Evolutionary conservation across 371 early-diverging fungal species (phyloP), one percentile per base, ranked within the genome.

Genomic region (Rhizopus arrhizus): DNA sequence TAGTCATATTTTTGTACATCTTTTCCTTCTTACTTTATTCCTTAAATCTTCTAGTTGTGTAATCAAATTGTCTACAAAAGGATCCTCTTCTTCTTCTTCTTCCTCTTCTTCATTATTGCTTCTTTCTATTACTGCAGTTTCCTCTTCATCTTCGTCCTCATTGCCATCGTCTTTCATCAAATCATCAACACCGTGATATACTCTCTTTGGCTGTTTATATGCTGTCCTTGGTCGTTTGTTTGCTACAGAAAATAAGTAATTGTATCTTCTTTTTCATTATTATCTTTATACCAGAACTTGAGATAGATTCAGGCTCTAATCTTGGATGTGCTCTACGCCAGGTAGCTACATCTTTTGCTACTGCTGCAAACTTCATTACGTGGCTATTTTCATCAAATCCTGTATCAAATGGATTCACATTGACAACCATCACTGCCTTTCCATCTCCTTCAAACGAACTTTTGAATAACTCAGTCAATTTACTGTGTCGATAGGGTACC

Each of bases 401-500:
- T 53, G 78, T 75, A 67, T 87, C 84, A 54, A 69, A 81, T 2
- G 90, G 88, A 59, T 89, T 87, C 11, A 85, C 78, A 58, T 85
- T 86, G 28, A 89, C 86, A 7, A 91, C 75, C 77, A 91, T 78
- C 3, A 73, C 77, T 5, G 88, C 85, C 56, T 80, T 85, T 0
- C 88, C 86, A 45, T 86, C 86, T 12, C 86, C 87, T 43, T 84
- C 82, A 29, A 89, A 81, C 3, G 84, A 80, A 13, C 85, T 84
- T 64, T 89, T 86, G 56, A 89, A 86, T 28, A 89, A 65, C 34
- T 86, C 79, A 1, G 91, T 91, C 55, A 91, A 65, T 61, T 89
- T 89, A 59, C 86, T 84, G 61, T 86, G 88, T 16, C 84, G 74
- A 59, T 82, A 91, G 3, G 91, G 91, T 3, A 91, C 90, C 29